Base-by-base conservation (phyloP, 306 rosid genomes). In the Luffa aegyptiaca region DNA sequence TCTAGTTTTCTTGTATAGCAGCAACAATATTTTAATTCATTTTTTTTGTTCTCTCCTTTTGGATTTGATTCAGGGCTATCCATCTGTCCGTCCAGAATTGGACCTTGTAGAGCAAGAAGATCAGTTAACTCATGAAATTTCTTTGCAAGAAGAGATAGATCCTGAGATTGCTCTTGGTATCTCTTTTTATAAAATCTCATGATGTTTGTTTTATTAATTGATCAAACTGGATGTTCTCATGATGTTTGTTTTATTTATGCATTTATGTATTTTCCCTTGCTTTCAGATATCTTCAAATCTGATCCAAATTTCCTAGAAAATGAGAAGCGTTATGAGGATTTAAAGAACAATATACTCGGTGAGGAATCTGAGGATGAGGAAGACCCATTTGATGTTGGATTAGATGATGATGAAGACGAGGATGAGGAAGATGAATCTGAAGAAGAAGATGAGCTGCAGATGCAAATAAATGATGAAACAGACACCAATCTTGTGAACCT, bases 401-500 rank as follows among this genome's bases (percentile, higher is more conserved):
- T 93, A 13, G 89, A 86, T 59, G 88, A 80, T 18, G 84, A 81
- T 14, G 87, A 84, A 0, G 89, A 83, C 0, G 90, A 86, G 0
- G 86, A 84, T 0, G 87, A 85, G 0, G 84, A 84, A 5, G 92
- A 90, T 13, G 92, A 86, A 0, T 70, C 78, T 9, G 97, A 92
- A 5, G 97, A 89, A 70, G 95, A 88, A 70, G 94, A 89, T 0
- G 97, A 95, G 79, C 83, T 90, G 83, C 52, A 81, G 64, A 92
- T 95, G 99, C 39, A 88, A 66, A 95, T 95, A 71, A 86, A 82
- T 74, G 99, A 93, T 78, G 97, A 95, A 86, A 95, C 98, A 0
- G 97, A 93, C 87, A 95, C 99, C 31, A 95, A 95, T 66, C 96
- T 95, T 18, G 89, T 93, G 49, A 95, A 95, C 82, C 97, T 95